Evolutionary conservation across 441 rosid genomes (phyloP).

Genomic region (Pelargonium cotyledonis): DNA sequence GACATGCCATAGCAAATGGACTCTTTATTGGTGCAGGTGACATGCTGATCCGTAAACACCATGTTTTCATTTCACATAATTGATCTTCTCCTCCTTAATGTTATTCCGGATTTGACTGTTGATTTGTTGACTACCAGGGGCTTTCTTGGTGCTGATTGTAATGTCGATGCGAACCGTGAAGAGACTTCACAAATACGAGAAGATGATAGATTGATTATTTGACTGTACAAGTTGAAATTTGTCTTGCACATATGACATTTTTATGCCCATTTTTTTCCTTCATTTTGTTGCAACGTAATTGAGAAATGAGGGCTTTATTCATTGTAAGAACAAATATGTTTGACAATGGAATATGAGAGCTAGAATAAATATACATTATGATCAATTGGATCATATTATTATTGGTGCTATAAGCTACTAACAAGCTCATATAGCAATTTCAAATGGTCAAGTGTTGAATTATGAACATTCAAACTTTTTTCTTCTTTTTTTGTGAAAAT

Average conservation of each 20-base stretch:
- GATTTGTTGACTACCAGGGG: constrained; percentile 15
- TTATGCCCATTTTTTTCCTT: not conserved
- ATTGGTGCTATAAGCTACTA: no score
- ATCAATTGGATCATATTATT: no score
- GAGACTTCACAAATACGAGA: constrained; percentile 19
- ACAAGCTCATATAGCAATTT: no score
- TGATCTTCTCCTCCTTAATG: not conserved
- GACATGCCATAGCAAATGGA: constrained; percentile 16
- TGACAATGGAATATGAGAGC: no score
- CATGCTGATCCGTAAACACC: not conserved
- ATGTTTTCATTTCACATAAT: not conserved
- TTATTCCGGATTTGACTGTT: not conserved
- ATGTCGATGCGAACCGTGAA: constrained; percentile 24
- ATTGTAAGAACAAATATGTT: not conserved
- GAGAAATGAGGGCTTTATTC: not conserved
- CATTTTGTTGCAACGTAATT: not conserved
- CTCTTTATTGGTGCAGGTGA: constrained; percentile 23
- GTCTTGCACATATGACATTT: not conserved
- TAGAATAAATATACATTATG: no score
- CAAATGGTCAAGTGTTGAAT: no score
- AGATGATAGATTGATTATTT: constrained; percentile 15
- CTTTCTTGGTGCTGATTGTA: constrained; percentile 15
- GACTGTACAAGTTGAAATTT: not conserved
- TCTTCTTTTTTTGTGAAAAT: no score
- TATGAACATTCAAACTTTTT: no score